Percentiles rank a stretch among this genome's conserved stretches.
phyloP scores from a whole-genome alignment of 495 filamentous ascomycete species.

The Talaromyces ruber region DNA sequence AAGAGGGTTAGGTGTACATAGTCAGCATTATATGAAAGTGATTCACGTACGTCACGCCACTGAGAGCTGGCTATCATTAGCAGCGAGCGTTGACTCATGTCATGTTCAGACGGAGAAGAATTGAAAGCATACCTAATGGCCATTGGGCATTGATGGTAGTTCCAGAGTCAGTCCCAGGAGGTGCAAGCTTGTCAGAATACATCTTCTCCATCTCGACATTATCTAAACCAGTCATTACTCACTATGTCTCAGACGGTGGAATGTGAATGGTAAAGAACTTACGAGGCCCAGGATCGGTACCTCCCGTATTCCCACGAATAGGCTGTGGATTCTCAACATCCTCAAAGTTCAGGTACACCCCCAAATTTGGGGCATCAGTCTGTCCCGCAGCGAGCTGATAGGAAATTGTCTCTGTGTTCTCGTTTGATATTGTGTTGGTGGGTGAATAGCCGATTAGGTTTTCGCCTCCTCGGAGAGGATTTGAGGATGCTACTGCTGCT shows the following conservation, averaged over 20 bases:
- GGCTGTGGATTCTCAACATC: slow-evolving; percentile 58
- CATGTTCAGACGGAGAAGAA: background rate
- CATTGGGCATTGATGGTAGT: slow-evolving; percentile 59
- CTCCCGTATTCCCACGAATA: slow-evolving; percentile 49
- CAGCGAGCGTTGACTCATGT: background rate
- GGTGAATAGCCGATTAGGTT: slow-evolving; percentile 30
- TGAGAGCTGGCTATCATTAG: slow-evolving; percentile 30
- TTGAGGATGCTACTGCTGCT: slow-evolving; percentile 8
- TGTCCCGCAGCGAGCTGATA: slow-evolving; percentile 46
- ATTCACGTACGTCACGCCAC: slow-evolving; percentile 41
- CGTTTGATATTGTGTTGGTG: slow-evolving; percentile 18
- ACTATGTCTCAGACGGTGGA: background rate
- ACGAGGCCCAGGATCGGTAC: slow-evolving; percentile 56
- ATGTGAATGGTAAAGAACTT: slow-evolving; percentile 10
- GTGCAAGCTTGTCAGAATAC: slow-evolving; percentile 58
- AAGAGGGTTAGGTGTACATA: background rate
- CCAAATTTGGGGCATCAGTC: slow-evolving; percentile 45
- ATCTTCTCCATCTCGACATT: slow-evolving; percentile 52
- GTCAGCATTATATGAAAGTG: background rate
- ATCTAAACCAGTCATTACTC: slow-evolving; percentile 16
- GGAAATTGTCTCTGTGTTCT: slow-evolving; percentile 25
- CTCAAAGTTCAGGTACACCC: slow-evolving; percentile 55
- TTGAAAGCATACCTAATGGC: slow-evolving; percentile 46
- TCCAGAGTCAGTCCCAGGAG: slow-evolving; percentile 58
- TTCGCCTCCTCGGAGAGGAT: slow-evolving; percentile 21